Evolutionary conservation across 169 alveolate genomes (phyloP).

Genomic region (Plasmodium blacklocki): DNA sequence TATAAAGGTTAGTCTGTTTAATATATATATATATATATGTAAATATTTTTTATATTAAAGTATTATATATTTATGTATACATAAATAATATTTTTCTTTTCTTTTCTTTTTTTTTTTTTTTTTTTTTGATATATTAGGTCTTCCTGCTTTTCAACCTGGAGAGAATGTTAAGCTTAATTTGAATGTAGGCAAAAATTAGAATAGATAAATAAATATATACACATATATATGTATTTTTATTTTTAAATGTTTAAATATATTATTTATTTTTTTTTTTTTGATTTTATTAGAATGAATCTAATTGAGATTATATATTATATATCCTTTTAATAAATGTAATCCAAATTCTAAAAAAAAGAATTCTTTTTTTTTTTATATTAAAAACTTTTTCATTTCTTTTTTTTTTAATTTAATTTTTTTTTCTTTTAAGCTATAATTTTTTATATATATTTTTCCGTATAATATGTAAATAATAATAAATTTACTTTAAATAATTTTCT

Average conservation of each 20-base stretch:
- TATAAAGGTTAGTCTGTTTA: slow-evolving; percentile 38
- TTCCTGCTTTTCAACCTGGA: slow-evolving; percentile 74
- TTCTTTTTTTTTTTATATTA: background rate
- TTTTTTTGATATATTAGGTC: slow-evolving; percentile 24
- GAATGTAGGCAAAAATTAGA: slow-evolving; percentile 38
- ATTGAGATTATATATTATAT: background rate
- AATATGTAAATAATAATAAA: too few species aligned
- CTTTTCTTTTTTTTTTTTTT: slow-evolving; percentile 12
- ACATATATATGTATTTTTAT: background rate
- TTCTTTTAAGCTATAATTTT: background rate
- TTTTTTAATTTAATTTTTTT: background rate
- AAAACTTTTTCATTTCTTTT: background rate
- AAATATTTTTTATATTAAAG: background rate
- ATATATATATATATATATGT: background rate
- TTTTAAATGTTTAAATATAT: background rate
- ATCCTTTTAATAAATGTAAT: too few species aligned
- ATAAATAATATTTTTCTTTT: background rate
- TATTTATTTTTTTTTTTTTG: slow-evolving; percentile 19
- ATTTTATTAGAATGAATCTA: slow-evolving; percentile 15
- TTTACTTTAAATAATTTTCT: background rate
- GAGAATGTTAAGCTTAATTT: slow-evolving; percentile 74
- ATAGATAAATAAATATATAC: background rate
- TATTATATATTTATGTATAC: slow-evolving; percentile 4
- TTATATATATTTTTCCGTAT: background rate
- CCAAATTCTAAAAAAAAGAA: background rate